Percentiles rank a stretch among this genome's conserved stretches.
Evolutionary conservation across 345 rosid species (phyloP).

Genomic region (Eucalyptus curtisii): DNA sequence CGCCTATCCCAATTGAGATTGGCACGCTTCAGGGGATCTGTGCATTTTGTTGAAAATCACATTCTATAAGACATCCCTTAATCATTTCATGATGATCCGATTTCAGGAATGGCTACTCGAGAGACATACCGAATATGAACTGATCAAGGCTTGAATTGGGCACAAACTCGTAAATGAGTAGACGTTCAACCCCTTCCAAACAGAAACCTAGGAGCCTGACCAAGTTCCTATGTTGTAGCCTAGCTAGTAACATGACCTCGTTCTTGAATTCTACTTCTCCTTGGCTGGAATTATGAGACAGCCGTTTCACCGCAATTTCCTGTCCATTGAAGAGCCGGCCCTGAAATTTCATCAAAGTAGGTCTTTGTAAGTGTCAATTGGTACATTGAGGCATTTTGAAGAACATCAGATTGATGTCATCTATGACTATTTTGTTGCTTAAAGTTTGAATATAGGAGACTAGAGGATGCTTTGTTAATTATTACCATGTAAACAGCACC

Average conservation of each 20-base stretch:
- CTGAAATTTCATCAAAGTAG: neutral
- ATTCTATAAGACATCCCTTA: neutral
- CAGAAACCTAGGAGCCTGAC: conserved; percentile 35
- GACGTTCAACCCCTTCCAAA: conserved; percentile 20
- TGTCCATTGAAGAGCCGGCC: conserved; percentile 9
- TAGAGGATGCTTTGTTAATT: neutral
- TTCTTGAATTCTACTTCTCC: conserved; percentile 27
- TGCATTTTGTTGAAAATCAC: neutral
- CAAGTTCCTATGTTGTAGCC: conserved; percentile 34
- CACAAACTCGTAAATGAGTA: conserved; percentile 35
- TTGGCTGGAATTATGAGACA: conserved; percentile 15
- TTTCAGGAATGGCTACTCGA: neutral
- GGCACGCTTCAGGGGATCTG: conserved; percentile 4
- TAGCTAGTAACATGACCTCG: conserved; percentile 25
- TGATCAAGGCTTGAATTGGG: conserved; percentile 34
- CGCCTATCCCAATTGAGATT: conserved; percentile 16
- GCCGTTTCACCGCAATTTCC: conserved; percentile 25
- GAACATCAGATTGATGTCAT: neutral
- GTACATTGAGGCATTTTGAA: neutral
- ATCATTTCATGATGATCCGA: neutral
- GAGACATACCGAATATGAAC: conserved; percentile 19
- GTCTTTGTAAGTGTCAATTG: neutral
- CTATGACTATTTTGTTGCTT: neutral
- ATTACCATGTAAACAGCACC: conserved; percentile 15
- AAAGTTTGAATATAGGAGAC: neutral